Conservation (phyloP, 2,329 filamentous ascomycete genomes). For the Aspergillus luchuensis region DNA sequence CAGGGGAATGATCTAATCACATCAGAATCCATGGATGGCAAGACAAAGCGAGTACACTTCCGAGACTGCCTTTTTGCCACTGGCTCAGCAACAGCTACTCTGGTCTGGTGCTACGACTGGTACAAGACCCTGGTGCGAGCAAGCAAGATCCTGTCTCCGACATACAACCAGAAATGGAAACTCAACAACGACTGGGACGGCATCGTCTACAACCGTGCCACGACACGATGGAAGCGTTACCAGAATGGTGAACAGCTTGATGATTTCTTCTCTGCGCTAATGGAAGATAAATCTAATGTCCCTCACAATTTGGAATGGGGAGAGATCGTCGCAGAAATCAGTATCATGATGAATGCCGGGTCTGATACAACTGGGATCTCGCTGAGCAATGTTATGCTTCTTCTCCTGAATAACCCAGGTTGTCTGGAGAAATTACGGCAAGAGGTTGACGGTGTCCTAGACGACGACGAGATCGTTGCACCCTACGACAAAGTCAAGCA, state of each 20-base stretch:
- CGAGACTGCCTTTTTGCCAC: conserved; percentile 22
- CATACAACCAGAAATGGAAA: conserved; percentile 22
- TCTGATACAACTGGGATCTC: conserved; percentile 54
- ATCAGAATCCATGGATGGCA: conserved; percentile 27
- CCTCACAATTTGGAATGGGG: conserved; percentile 55
- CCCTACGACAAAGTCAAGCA: conserved; percentile 52
- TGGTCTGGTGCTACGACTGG: conserved; percentile 29
- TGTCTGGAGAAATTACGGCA: conserved; percentile 41
- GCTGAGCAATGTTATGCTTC: conserved; percentile 54
- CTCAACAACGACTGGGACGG: conserved; percentile 25
- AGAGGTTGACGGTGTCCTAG: conserved; percentile 49
- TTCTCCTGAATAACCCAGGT: conserved; percentile 51
- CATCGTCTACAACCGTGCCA: conserved; percentile 24
- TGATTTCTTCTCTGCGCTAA: conserved; percentile 58
- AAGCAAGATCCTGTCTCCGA: conserved; percentile 22
- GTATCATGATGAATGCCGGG: conserved; percentile 48
- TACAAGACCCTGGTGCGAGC: conserved; percentile 19
- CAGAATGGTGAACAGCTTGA: conserved; percentile 54
- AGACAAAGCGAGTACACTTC: conserved; percentile 21
- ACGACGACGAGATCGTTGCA: conserved; percentile 45
- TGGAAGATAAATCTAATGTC: conserved; percentile 49
- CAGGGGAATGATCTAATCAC: conserved; percentile 34
- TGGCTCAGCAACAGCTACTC: conserved; percentile 15
- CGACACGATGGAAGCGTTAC: conserved; percentile 21
- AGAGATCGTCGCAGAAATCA: conserved; percentile 58